Base-by-base conservation (phyloP, 2,329 filamentous ascomycete genomes). In the Fusarium compactum region DNA sequence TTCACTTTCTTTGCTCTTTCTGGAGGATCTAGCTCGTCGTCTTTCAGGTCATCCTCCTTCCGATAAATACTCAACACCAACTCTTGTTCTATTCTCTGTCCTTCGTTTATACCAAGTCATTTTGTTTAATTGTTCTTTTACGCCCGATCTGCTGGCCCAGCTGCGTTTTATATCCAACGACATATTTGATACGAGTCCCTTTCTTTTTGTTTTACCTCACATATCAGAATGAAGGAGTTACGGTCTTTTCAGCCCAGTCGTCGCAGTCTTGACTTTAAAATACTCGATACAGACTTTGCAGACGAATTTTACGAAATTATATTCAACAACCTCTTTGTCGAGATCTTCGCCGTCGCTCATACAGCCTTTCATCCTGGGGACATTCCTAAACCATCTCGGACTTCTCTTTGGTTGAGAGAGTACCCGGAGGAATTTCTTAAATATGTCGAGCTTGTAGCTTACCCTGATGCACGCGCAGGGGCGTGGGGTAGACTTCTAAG, bases 401-500 rank as follows among this genome's bases (percentile, higher is more conserved):
- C 40, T 6, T 74, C 72, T 18, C 73, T 76, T n/a, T 79, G 77
- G 77, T 45, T 61, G 30, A 59, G 52, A 25, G 50, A 67, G 16
- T 69, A 71, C 34, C 43, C 71, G n/a, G 48, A 58, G 4, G 65
- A 75, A 40, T 78, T 78, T 27, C 58, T 77, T 41, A 59, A 58
- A 15, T 69, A 76, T 45, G 70, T 77, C 16, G 57, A 71, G 43
- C 58, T 72, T 22, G 56, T 80, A n/a, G 78, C 78, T 52, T 70
- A 69, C 5, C 75, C 77, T 15, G 75, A 78, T 38, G 64, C 71
- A 6, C 62, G 70, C 2, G 43, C 61, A 10, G 64, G 62, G 15
- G 67, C 70, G 7, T 80, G 79, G 79, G 77, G 76, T 16, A 67
- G 61, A 25, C 58, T 80, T 8, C 70, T 80, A 27, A 57, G 45